Percentiles rank a stretch among this genome's conserved stretches.
These are phyloP conservation scores for Salix arbutifolia DNA, from an alignment of 345 rosid species.

Conservation along the genomic window DNA sequence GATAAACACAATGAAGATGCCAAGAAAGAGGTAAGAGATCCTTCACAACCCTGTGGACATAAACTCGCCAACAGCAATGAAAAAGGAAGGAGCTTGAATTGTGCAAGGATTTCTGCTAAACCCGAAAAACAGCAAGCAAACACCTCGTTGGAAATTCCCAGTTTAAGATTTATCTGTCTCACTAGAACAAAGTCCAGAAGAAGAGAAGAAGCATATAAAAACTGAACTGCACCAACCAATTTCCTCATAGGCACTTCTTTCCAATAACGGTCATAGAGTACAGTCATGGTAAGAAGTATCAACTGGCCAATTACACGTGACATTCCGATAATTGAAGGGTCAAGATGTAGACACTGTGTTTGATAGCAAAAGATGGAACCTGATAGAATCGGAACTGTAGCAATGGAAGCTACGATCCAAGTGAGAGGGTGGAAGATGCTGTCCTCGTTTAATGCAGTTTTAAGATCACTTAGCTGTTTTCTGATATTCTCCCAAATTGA, in stretches of 20 bases:
- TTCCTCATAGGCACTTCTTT: slow-evolving; percentile 67
- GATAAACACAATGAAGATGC: slow-evolving; percentile 74
- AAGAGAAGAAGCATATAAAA: slow-evolving; percentile 55
- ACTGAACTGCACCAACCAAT: slow-evolving; percentile 48
- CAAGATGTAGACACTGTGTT: slow-evolving; percentile 65
- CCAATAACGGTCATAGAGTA: slow-evolving; percentile 58
- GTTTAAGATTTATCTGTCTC: slow-evolving; percentile 55
- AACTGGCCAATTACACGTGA: slow-evolving; percentile 75
- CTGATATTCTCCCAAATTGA: slow-evolving; percentile 42
- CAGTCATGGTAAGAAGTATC: slow-evolving; percentile 55
- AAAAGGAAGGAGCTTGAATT: slow-evolving; percentile 82
- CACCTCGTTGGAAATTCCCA: slow-evolving; percentile 66
- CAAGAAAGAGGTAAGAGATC: slow-evolving; percentile 79
- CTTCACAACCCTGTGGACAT: slow-evolving; percentile 85
- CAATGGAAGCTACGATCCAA: slow-evolving; percentile 71
- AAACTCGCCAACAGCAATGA: slow-evolving; percentile 53
- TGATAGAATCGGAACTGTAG: slow-evolving; percentile 63
- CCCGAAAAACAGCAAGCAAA: slow-evolving; percentile 69
- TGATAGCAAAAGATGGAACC: slow-evolving; percentile 86
- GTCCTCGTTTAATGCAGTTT: slow-evolving; percentile 47
- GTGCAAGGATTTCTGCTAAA: slow-evolving; percentile 70
- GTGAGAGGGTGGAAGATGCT: slow-evolving; percentile 51
- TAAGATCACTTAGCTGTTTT: slow-evolving; percentile 51
- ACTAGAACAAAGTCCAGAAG: slow-evolving; percentile 70
- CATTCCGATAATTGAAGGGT: slow-evolving; percentile 71